Evolutionary conservation across 2,329 filamentous ascomycete genomes (phyloP).

Genomic region (Beauveria rudraprayagi): DNA sequence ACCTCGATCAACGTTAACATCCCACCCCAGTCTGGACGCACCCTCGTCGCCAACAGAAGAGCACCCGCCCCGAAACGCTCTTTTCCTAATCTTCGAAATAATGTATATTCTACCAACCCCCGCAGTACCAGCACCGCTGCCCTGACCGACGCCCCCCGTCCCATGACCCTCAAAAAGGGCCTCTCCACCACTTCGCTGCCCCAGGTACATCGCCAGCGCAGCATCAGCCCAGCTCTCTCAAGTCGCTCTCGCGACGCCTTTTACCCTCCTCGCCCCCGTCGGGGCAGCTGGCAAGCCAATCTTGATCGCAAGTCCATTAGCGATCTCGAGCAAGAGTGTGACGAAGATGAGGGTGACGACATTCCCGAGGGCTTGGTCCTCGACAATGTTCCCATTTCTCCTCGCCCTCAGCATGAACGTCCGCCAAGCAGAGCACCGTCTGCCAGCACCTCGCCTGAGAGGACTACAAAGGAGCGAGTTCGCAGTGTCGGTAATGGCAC

Average conservation of each 20-base stretch:
- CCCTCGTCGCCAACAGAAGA: conserved; percentile 22
- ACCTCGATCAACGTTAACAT: conserved; percentile 13
- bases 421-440: conserved; percentile 46
- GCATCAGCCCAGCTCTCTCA: conserved; percentile 42
- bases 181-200: conserved; percentile 31
- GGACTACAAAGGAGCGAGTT: conserved; percentile 40
- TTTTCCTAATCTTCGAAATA: conserved; percentile 37
- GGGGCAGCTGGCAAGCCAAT: conserved; percentile 66
- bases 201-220: conserved; percentile 35
- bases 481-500: conserved; percentile 57
- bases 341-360: conserved; percentile 68
- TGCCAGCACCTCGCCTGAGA: conserved; percentile 45
- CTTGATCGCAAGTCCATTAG: conserved; percentile 57
- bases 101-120: conserved; percentile 39
- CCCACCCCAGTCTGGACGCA: conserved; percentile 16
- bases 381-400: conserved; percentile 76
- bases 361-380: conserved; percentile 72
- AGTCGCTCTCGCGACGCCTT: conserved; percentile 36
- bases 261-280: conserved; percentile 31
- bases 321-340: conserved; percentile 68
- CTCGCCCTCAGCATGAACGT: conserved; percentile 52
- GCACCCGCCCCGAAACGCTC: conserved; percentile 31
- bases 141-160: conserved; percentile 28
- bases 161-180: conserved; percentile 20
- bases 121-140: conserved; percentile 40